Percentiles rank a stretch among this genome's conserved stretches.
phyloP scores from a whole-genome alignment of 257 asterid genomes.

The Cynanchum wilfordii region DNA sequence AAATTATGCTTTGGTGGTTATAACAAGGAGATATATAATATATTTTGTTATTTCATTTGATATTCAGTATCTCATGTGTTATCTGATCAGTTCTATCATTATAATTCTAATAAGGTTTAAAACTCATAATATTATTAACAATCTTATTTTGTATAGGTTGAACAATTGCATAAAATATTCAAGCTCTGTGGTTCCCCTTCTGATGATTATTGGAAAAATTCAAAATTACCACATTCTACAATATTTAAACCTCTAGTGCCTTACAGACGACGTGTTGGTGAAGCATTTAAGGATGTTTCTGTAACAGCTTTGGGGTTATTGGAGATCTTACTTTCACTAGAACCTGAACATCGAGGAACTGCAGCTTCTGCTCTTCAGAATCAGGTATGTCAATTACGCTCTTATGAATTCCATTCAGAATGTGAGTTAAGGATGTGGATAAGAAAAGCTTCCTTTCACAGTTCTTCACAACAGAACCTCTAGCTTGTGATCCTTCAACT shows the following conservation, averaged over 20 bases:
- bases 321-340: constrained; percentile 45
- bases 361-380: constrained; percentile 48
- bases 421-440: background rate
- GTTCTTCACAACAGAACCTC: constrained; percentile 49
- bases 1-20: no score
- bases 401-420: background rate
- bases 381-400: constrained; percentile 26
- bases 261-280: constrained; percentile 39
- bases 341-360: constrained; percentile 48
- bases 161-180: constrained; percentile 55
- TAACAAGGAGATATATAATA: no score
- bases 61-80: no score
- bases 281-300: constrained; percentile 44
- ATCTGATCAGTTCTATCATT: no score
- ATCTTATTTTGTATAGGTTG: constrained; percentile 34
- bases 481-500: constrained; percentile 55
- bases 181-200: constrained; percentile 66
- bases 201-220: constrained; percentile 54
- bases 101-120: no score
- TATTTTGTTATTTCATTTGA: no score
- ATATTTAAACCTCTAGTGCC: constrained; percentile 48
- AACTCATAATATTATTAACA: background rate
- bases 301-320: constrained; percentile 35
- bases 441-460: constrained; percentile 12
- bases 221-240: constrained; percentile 40